Conservation (phyloP, 2,329 filamentous ascomycete species). For the Scorias spongiosa region DNA sequence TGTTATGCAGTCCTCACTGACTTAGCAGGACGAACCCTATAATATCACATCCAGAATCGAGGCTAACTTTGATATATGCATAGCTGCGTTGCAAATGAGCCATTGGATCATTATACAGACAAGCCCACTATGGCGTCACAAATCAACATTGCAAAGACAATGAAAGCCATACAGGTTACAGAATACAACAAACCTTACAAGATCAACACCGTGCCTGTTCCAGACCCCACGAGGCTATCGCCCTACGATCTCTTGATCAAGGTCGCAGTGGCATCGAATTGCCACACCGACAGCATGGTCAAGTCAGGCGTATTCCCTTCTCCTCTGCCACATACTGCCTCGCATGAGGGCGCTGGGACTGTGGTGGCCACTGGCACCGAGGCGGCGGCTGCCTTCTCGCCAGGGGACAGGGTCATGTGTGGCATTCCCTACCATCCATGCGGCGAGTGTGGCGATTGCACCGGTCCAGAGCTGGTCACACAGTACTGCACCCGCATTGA, state of each 20-base stretch:
- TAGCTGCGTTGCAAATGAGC: too few relatives aligned
- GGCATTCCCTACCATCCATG: slow-evolving; percentile 39
- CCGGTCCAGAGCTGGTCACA: slow-evolving; percentile 29
- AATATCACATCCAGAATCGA: too few relatives aligned
- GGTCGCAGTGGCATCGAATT: slow-evolving; percentile 44
- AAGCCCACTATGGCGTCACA: too few relatives aligned
- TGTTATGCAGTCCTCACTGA: too few relatives aligned
- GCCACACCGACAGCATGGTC: slow-evolving; percentile 48
- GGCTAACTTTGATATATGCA: too few relatives aligned
- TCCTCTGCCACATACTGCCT: slow-evolving; percentile 37
- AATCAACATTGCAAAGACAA: slow-evolving; percentile 24
- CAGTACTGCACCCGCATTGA: slow-evolving; percentile 38
- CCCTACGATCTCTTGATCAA: slow-evolving; percentile 44
- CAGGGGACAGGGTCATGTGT: slow-evolving; percentile 42
- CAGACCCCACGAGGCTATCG: slow-evolving; percentile 26
- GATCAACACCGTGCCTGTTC: slow-evolving; percentile 33
- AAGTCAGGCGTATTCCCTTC: slow-evolving; percentile 33
- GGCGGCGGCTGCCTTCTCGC: slow-evolving; percentile 26
- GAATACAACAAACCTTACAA: slow-evolving; percentile 41
- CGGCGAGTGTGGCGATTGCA: slow-evolving; percentile 38
- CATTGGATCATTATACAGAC: too few relatives aligned
- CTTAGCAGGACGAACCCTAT: too few relatives aligned
- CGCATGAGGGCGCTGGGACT: slow-evolving; percentile 43
- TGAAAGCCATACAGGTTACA: slow-evolving; percentile 34
- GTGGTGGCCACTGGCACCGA: slow-evolving; percentile 32